Evolutionary conservation across 306 rosid species (phyloP), one percentile per base, ranked within the genome.

Genomic region (Vicia villosa): DNA sequence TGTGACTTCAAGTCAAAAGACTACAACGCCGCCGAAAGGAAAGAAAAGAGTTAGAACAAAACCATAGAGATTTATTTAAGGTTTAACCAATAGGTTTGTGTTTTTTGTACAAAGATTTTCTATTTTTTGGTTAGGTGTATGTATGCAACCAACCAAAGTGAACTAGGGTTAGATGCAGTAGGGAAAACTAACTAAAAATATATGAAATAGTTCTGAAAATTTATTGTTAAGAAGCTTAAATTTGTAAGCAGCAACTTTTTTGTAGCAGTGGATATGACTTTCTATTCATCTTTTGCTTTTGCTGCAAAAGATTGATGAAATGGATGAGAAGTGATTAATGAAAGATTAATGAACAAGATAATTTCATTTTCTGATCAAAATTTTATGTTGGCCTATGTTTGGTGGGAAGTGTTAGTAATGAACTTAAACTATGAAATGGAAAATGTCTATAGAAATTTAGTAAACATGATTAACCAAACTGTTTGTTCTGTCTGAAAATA

Each of bases 1-100:
- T 49, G 83, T 72, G 55, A 26, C 42, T 67, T 68, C 63, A 16
- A 40, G 5, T 59, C 86, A 72, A 32, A 74, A 17, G 65, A 68
- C 81, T 43, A 30, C 14, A 36, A 28, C 58, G 34, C 83, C 85
- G 4, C 7, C 16, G 12, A 88, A 78, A 74, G 96, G 84, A 67
- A 89, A 79, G 83, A 89, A 79, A 79, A 74, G 85, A 73, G 83
- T 83, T 70, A 76, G 85, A 28, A 61, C 74, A 38, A 83, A 69
- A 76, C 81, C 49, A 51, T 65, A 45, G 38, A 13, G 20, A 4
- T 41, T 40, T n/a, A n/a, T n/a, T n/a, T 57, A 21, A 63, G 36
- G 26, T 32, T 65, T 69, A 59, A 66, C 11, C n/a, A 15, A 46
- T 56, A 38, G 59, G 10, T 45, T 20, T 13, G 15, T 21, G 16